Conservation (phyloP, 164 flowering plant species). For the Malania oleifera region DNA sequence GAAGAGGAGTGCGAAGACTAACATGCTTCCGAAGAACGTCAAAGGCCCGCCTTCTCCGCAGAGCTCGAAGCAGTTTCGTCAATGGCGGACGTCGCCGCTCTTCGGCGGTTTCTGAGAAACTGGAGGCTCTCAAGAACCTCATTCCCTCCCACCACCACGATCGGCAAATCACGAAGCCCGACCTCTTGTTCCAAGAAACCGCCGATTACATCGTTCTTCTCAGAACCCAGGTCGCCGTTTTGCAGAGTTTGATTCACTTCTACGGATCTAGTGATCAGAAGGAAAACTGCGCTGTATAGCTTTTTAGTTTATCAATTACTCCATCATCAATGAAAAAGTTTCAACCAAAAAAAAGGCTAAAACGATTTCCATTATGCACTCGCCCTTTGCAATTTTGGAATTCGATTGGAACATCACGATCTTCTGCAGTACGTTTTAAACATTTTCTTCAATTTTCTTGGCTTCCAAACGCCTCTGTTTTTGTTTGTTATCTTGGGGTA, state of each 20-base stretch:
- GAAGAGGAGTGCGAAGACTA: conserved; percentile 5
- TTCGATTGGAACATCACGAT: no score
- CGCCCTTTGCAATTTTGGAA: no score
- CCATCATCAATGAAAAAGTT: no score
- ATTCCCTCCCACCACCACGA: conserved; percentile 29
- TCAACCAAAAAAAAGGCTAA: no score
- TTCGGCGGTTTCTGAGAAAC: conserved; percentile 29
- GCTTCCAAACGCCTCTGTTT: no score
- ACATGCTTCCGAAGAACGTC: conserved; percentile 13
- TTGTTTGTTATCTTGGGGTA: no score
- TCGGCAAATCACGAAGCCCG: conserved; percentile 32
- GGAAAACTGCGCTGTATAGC: background rate
- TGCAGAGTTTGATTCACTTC: conserved; percentile 57
- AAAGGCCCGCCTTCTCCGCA: conserved; percentile 12
- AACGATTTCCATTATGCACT: no score
- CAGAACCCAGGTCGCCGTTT: conserved; percentile 49
- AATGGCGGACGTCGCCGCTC: conserved; percentile 7
- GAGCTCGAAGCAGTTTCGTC: conserved; percentile 10
- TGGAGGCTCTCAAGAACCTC: conserved; percentile 42
- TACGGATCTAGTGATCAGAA: conserved; percentile 38
- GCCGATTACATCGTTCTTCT: conserved; percentile 63
- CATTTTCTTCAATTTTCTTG: no score
- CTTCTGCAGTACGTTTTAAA: no score
- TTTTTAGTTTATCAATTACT: no score
- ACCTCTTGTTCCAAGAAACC: conserved; percentile 54